Evolutionary conservation across 2,329 filamentous ascomycete genomes (phyloP).

Genomic region (Metarhizium guizhouense): DNA sequence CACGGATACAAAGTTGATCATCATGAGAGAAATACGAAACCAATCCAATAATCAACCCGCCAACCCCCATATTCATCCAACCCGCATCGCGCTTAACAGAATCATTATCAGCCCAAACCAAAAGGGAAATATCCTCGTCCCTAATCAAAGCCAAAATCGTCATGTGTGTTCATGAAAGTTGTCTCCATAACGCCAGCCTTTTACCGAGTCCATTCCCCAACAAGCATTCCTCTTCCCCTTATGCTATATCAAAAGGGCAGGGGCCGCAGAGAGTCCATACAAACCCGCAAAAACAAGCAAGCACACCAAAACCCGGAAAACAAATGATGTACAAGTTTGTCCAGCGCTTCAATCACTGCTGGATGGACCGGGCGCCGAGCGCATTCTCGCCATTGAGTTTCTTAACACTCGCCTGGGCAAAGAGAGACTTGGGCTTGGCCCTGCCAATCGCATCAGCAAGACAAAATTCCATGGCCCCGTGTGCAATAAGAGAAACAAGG

Average conservation of each 20-base stretch:
- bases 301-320: slow-evolving; percentile 1
- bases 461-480: not conserved
- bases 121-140: not conserved
- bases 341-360: slow-evolving; percentile 12
- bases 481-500: not conserved
- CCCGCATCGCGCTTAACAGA: not conserved
- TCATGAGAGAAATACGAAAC: slow-evolving; percentile 1
- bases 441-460: slow-evolving; percentile 23
- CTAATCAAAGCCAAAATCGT: not conserved
- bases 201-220: not conserved
- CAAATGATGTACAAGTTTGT: not conserved
- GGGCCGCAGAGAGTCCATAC: not conserved
- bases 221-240: not conserved
- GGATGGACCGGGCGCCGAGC: slow-evolving; percentile 26
- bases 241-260: not conserved
- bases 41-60: not conserved
- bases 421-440: slow-evolving; percentile 59
- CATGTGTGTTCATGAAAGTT: not conserved
- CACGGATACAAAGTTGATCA: not conserved
- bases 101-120: not conserved
- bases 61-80: not conserved
- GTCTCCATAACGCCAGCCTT: slow-evolving; percentile 2
- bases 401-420: slow-evolving; percentile 57
- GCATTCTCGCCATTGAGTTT: slow-evolving; percentile 43
- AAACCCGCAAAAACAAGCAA: not conserved